Evolutionary conservation across 2,329 filamentous ascomycete species (phyloP).

Genomic region (Elsinoe batatas): DNA sequence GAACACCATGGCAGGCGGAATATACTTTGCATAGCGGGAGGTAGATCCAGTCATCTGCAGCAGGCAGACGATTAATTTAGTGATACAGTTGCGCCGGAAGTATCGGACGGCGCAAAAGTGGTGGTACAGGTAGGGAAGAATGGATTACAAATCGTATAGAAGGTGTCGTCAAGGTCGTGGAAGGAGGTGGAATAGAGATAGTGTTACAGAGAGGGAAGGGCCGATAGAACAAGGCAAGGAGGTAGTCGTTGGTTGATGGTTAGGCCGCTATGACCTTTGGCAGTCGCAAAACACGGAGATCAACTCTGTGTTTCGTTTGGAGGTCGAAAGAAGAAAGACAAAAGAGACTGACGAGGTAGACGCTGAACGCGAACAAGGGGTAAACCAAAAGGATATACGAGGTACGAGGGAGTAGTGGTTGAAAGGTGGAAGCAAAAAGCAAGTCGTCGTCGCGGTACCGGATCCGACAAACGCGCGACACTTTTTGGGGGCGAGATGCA

Average conservation of each 20-base stretch:
- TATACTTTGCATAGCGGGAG: conserved; percentile 37
- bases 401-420: neutral
- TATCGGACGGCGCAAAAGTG: neutral
- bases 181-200: conserved; percentile 10
- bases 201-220: neutral
- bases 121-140: conserved; percentile 2
- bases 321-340: neutral
- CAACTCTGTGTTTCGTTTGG: conserved; percentile 12
- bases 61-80: conserved; percentile 5
- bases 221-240: conserved; percentile 1
- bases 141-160: conserved; percentile 13
- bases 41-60: conserved; percentile 11
- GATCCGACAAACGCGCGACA: neutral
- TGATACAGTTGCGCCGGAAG: conserved; percentile 12
- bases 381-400: conserved; percentile 2
- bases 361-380: conserved; percentile 4
- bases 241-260: neutral
- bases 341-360: conserved; percentile 8
- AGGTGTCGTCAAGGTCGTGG: conserved; percentile 11
- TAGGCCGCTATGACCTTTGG: conserved; percentile 11
- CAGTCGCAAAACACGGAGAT: conserved; percentile 12
- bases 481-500: conserved; percentile 7
- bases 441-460: neutral
- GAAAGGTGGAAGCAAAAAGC: conserved; percentile 4
- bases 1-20: conserved; percentile 42